Evolutionary conservation across 441 rosid species (phyloP).

Genomic region (Gossypium davidsonii): DNA sequence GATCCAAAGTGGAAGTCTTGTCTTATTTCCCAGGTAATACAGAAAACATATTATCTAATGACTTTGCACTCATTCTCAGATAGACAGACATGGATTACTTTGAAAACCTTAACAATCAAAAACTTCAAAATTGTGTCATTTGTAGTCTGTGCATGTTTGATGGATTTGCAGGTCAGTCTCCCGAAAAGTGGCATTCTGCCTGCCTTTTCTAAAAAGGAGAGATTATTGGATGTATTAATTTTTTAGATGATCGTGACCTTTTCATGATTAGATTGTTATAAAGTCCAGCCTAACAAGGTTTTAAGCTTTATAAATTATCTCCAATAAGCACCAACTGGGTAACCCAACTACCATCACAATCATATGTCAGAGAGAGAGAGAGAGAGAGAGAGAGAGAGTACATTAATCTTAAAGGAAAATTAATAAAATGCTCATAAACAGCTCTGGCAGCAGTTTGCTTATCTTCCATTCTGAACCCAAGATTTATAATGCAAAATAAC

Average conservation of each 20-base stretch:
- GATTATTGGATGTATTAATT: not conserved
- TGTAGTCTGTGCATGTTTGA: not conserved
- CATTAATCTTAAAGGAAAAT: not conserved
- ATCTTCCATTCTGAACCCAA: not conserved
- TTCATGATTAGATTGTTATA: not conserved
- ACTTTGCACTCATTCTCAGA: not conserved
- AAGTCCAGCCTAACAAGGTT: not conserved
- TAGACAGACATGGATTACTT: not conserved
- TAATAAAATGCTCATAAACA: not conserved
- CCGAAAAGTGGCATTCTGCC: not conserved
- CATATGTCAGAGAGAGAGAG: not conserved
- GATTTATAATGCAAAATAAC: not conserved
- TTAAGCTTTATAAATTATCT: not conserved
- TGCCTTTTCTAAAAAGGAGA: not conserved
- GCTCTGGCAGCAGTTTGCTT: not conserved
- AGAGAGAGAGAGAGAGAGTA: not conserved
- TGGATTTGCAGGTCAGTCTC: slow-evolving; percentile 1
- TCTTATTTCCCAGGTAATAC: not conserved
- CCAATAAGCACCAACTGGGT: not conserved
- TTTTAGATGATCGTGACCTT: not conserved
- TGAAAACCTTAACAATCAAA: not conserved
- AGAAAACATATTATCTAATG: not conserved
- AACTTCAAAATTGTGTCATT: not conserved
- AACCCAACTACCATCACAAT: not conserved
- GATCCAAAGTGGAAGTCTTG: not conserved